Base-by-base conservation (phyloP, 2,329 filamentous ascomycete species). In the Exophiala sideris region DNA sequence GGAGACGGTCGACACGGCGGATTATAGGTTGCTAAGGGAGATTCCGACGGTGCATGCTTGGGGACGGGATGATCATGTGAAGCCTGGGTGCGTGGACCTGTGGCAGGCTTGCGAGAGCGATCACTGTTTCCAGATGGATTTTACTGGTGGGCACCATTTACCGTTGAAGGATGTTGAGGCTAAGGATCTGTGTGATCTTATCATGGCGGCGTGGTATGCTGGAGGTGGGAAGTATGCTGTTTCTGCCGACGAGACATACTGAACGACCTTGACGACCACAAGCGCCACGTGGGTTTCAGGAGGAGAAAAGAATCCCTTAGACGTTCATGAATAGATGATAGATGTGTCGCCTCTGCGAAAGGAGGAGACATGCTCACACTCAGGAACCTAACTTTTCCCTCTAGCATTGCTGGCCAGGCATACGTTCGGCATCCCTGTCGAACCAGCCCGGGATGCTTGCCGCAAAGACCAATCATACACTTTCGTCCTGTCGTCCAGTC, bases 31-130 rank as follows among this genome's bases (percentile, higher is more conserved):
- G 40, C 45, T 65, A 5, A 53, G 41, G 21, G 34, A 40, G 2
- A 45, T 65, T 2, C 63, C 63, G 21, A 64, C 56, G n/a, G 60
- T 65, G 35, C 63, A 65, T 56, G 63, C 61, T 0, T 65, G 63
- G 63, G 63, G 63, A 8, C 11, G 56, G 7, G 58, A 62, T 36
- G 63, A 65, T 51, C 63, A 64, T 48, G 57, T 64, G 32, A 61
- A 50, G 47, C 46, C 52, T 16, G 63, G 61, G 2, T 63, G 60
- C 48, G 48, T 53, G 50, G 49, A 52, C 45, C 12, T 65, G 53
- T 35, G 42, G 12, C 39, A 52, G 34, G 41, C 40, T 10, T 65
- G 58, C 45, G 62, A 62, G n/a, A 60, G 60, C 20, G 60, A 62
- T 32, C 48, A 50, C 12, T 62, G 56, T 18, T 62, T 64, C 40